Conservation (phyloP, 768 basidiomycete genomes). For the Psilocybe subaeruginosa region DNA sequence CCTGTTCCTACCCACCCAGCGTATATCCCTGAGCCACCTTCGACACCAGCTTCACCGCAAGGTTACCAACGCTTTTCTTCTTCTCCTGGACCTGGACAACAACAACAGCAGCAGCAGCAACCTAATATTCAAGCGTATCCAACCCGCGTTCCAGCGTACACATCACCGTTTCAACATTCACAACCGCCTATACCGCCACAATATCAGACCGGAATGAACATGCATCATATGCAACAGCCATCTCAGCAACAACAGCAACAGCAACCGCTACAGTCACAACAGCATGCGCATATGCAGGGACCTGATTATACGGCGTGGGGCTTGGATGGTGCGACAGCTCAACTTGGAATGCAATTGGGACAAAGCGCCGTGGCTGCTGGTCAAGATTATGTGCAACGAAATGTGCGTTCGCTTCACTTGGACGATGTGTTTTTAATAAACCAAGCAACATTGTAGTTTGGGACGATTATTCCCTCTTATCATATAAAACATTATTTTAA, state of each 20-base stretch:
- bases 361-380: constrained; percentile 91
- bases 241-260: constrained; percentile 35
- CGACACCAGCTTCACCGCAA: constrained; percentile 73
- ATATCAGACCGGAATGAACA: constrained; percentile 24
- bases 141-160: constrained; percentile 48
- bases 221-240: constrained; percentile 36
- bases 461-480: constrained; percentile 73
- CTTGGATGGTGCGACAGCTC: constrained; percentile 90
- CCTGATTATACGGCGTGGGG: constrained; percentile 77
- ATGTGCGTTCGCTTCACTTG: constrained; percentile 53
- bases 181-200: constrained; percentile 38
- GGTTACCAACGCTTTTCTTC: constrained; percentile 76
- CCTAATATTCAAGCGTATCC: constrained; percentile 28
- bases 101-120: constrained; percentile 24
- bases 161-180: constrained; percentile 52
- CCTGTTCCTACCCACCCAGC: constrained; percentile 89
- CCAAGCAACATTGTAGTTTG: constrained; percentile 55
- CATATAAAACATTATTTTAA: constrained; percentile 92
- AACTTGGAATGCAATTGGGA: constrained; percentile 96
- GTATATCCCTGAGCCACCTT: constrained; percentile 82
- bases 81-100: constrained; percentile 49
- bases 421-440: constrained; percentile 1
- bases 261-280: constrained; percentile 33
- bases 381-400: constrained; percentile 94
- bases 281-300: constrained; percentile 20